Conservation (phyloP, 441 rosid genomes). For the Adansonia gregorii region DNA sequence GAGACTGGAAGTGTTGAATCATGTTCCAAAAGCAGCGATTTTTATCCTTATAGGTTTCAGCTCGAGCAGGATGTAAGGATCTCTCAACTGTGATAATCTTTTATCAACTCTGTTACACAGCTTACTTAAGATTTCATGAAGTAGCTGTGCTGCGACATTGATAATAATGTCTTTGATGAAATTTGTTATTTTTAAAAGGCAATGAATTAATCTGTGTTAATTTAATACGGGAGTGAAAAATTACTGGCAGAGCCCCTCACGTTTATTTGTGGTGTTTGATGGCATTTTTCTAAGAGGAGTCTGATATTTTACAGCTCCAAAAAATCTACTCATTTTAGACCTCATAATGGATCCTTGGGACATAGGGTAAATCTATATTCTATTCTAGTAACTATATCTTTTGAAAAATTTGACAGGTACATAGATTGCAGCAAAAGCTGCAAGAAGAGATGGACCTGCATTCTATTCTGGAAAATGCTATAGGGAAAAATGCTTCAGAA, state of each 20-base stretch:
- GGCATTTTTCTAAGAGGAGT: conserved; percentile 2
- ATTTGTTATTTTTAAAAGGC: conserved; percentile 8
- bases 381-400: neutral
- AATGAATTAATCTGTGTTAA: conserved; percentile 11
- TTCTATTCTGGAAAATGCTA: conserved; percentile 56
- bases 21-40: conserved; percentile 36
- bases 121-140: neutral
- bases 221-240: neutral
- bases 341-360: neutral
- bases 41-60: conserved; percentile 60
- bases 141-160: neutral
- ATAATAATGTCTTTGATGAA: conserved; percentile 16
- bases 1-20: conserved; percentile 43
- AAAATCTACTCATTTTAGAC: neutral
- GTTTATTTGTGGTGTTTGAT: neutral
- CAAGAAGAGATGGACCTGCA: conserved; percentile 68
- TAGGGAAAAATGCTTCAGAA: conserved; percentile 54
- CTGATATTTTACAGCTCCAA: conserved; percentile 4
- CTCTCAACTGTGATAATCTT: conserved; percentile 16
- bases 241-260: neutral
- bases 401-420: conserved; percentile 55
- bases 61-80: conserved; percentile 80
- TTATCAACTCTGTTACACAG: neutral
- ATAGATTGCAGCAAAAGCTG: conserved; percentile 60
- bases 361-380: neutral